Base-by-base conservation (phyloP, 2,329 filamentous ascomycete genomes). In the Teratosphaeria epicoccoides region DNA sequence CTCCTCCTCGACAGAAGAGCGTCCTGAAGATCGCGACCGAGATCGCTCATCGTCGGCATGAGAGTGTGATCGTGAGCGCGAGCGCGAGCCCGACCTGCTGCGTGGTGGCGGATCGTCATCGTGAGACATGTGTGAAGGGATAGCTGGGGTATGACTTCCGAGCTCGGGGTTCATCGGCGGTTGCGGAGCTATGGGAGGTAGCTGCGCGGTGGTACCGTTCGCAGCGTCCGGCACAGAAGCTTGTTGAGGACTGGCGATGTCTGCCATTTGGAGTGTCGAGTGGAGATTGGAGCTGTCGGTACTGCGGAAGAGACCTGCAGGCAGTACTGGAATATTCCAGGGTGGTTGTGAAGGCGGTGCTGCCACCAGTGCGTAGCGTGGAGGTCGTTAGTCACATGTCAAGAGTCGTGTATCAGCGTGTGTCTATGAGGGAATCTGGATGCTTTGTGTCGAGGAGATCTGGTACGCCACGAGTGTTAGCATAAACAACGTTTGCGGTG, bases 1-100 rank as follows among this genome's bases (percentile, higher is more conserved):
- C n/a, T 61, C 62, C 33, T 54, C 48, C 28, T 58, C 53, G 11
- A 62, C 65, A 5, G 14, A 29, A 26, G 51, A 50, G 24, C 44
- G 43, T 17, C 51, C 45, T 3, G 51, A 52, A 10, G 47, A 43
- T 3, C 12, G 23, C 9, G 51, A 52, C 20, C 47, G 50, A 9
- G 28, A 46, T 12, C 44, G 12, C 3, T 40, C 33, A n/a, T 40
- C 33, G n/a, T 40, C 33, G 33, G 33, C 33, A 40, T 17, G 14
- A n/a, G 48, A 43, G 6, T 14, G 47, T 17, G 44, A 52, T 12
- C 29, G 49, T 11, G 49, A 51, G 25, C 17, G 43, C n/a, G 49
- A 50, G 2, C 20, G 44, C 12, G 44, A 46, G 23, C 44, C 11
- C 11, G 44, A 33, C 24, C 33, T 40, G 33, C 14, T 40, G 33